Evolutionary conservation across 257 asterid genomes (phyloP).

Genomic region (Solanum acaule): DNA sequence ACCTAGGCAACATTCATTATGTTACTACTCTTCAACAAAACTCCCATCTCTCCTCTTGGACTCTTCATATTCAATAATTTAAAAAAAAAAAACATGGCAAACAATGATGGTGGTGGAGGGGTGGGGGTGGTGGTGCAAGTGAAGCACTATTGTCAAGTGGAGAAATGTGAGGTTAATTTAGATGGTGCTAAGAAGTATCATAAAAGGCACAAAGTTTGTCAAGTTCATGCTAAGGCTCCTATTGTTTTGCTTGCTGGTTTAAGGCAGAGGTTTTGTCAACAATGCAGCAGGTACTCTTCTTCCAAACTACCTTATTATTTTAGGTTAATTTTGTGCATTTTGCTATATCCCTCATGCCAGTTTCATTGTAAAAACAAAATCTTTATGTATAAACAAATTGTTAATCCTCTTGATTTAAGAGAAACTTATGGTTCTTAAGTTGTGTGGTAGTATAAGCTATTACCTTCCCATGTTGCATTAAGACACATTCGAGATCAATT

Average conservation of each 20-base stretch:
- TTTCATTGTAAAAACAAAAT: background rate
- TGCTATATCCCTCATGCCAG: background rate
- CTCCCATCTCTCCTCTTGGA: background rate
- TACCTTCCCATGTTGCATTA: background rate
- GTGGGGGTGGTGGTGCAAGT: background rate
- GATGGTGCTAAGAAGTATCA: slow-evolving; percentile 33
- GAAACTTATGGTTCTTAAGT: background rate
- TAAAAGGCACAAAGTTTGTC: slow-evolving; percentile 55
- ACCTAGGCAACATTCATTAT: background rate
- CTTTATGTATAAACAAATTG: background rate
- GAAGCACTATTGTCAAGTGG: slow-evolving; percentile 31
- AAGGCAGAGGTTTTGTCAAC: slow-evolving; percentile 58
- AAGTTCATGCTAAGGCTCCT: slow-evolving; percentile 47
- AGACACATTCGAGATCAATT: background rate
- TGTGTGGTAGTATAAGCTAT: background rate
- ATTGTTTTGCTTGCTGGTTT: slow-evolving; percentile 34
- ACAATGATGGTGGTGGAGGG: background rate
- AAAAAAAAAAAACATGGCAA: background rate
- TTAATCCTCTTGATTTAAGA: background rate
- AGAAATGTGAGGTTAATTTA: slow-evolving; percentile 34
- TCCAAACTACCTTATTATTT: background rate
- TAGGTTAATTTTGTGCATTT: background rate
- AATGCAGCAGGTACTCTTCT: slow-evolving; percentile 52
- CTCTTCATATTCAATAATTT: background rate
- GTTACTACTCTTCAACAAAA: background rate